Conservation (phyloP, 2,329 filamentous ascomycete species). For the Verticillium dahliae region DNA sequence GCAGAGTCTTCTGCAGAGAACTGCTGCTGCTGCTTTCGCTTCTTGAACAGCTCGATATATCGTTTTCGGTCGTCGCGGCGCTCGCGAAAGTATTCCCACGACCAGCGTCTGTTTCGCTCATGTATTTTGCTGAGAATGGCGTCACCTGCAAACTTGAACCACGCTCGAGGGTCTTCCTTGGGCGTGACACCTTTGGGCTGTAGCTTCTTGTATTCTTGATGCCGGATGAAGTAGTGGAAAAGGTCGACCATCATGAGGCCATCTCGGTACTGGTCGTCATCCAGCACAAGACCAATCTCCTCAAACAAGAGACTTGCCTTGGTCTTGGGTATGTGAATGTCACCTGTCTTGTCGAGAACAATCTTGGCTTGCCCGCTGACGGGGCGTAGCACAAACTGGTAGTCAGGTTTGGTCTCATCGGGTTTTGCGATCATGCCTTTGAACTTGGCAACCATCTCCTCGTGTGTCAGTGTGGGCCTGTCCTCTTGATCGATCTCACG, state of each 20-base stretch:
- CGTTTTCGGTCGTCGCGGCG: slow-evolving; percentile 79
- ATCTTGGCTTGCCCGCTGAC: slow-evolving; percentile 93
- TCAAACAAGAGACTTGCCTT: slow-evolving; percentile 92
- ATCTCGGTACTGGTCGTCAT: slow-evolving; percentile 96
- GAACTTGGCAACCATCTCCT: slow-evolving; percentile 71
- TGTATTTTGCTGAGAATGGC: slow-evolving; percentile 92
- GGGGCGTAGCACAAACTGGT: slow-evolving; percentile 93
- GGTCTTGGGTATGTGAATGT: slow-evolving; percentile 71
- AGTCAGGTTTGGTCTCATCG: slow-evolving; percentile 50
- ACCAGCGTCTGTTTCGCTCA: slow-evolving; percentile 86
- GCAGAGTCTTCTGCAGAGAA: slow-evolving; percentile 64
- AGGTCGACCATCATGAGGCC: slow-evolving; percentile 96
- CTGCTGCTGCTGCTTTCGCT: slow-evolving; percentile 71
- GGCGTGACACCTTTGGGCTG: slow-evolving; percentile 76
- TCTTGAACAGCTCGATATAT: slow-evolving; percentile 96
- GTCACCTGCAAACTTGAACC: slow-evolving; percentile 86
- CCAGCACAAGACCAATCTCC: slow-evolving; percentile 94
- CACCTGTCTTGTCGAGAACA: slow-evolving; percentile 89
- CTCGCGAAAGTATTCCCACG: slow-evolving; percentile 92
- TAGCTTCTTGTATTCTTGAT: slow-evolving; percentile 92
- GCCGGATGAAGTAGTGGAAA: slow-evolving; percentile 96
- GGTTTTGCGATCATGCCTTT: slow-evolving; percentile 71
- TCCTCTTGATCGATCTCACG: slow-evolving; percentile 60
- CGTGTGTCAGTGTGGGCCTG: slow-evolving; percentile 59
- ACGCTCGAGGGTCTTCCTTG: slow-evolving; percentile 86